Base-by-base conservation (phyloP, 208 protist genomes). In the Trypanosomatidae sp. region DNA sequence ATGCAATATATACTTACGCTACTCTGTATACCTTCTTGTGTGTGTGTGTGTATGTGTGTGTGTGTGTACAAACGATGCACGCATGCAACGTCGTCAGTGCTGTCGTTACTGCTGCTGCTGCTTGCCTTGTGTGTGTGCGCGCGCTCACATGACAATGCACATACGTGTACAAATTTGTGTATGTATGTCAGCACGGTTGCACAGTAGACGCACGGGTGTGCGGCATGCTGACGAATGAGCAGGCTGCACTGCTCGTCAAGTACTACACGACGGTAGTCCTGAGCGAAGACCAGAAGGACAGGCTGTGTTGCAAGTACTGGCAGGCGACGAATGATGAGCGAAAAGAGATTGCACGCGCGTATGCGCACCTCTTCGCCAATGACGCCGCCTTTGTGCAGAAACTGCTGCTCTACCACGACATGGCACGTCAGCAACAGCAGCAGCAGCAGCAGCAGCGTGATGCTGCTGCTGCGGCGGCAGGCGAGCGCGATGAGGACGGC, bases 361-460 rank as follows among this genome's bases (percentile, higher is more conserved):
- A 92, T 33, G 53, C 69, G 15, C 54, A 71, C 16, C 62, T 86
- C 22, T 92, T 92, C 40, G 62, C 75, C 13, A 53, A 23, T 2
- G 78, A 88, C 48, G 63, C 54, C 0, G 56, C 40, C 18, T 92
- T 92, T 63, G 60, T 87, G 30, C 75, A 88, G 48, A 73, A 72
- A 2, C 61, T 92, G 0, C 57, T 92, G 6, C 50, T 56, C 7
- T 78, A 75, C 15, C 71, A 81, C 26, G 74, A 91, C 48, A 6
- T 35, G 21, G 46, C 41, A 10, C 26, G 18, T n/a, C 44, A 1
- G n/a, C 22, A 8, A 43, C 22, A 2, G 23, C 3, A 8, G 21
- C 2, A 33, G 46, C 3, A 25, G 45, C 13, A 35, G 33, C n/a
- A 22, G 19, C 2, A 38, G 37, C 37, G 3, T 1, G 16, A 28